Evolutionary conservation across 495 filamentous ascomycete species (phyloP), one percentile per base, ranked within the genome.

Genomic region (Penicillium arizonense): DNA sequence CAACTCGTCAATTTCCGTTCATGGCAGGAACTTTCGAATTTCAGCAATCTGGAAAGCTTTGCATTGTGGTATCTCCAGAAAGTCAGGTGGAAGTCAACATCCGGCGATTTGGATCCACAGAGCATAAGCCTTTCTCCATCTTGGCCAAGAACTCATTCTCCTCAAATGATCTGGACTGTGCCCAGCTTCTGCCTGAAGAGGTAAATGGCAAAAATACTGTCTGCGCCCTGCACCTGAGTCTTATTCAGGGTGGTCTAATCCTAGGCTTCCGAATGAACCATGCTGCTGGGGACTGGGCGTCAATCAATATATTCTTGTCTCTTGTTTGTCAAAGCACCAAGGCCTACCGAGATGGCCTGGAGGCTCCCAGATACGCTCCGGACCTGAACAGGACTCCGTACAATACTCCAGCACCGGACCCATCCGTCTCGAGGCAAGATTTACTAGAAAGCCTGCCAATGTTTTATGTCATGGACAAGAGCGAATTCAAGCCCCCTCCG

Each of bases 221-320:
- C 12, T 61, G 63, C 47, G 28, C n/a, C 7, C 24, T 69, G 7
- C 61, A 69, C 38, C 16, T 67, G 12, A 63, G 32, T 23, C 1
- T 64, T 42, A 55, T 69, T 2, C 50, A 62, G 33, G 61, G 61
- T 7, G 63, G 66, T 16, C 16, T 69, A 11, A 50, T 63, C 21
- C 8, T 69, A 3, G 61, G 53, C 26, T 47, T 59, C 20, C 28
- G 42, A 28, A 37, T 64, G 18, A 54, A 63, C 26, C 66, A 69
- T 26, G 54, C 55, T 5, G 55, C 43, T 7, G 63, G 54, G n/a
- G 66, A 69, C 48, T 69, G 59, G 60, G 11, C 38, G 7, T 69
- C 66, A 4, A 52, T 67, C 16, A 43, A 67, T 40, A 50, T 43
- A 21, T 62, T 64, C 36, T 16, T 68, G 16, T 56, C 56, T 50